These are phyloP conservation scores for Candida gigantensis DNA, from an alignment of 1,139 yeast genomes.

Conservation along the genomic window DNA sequence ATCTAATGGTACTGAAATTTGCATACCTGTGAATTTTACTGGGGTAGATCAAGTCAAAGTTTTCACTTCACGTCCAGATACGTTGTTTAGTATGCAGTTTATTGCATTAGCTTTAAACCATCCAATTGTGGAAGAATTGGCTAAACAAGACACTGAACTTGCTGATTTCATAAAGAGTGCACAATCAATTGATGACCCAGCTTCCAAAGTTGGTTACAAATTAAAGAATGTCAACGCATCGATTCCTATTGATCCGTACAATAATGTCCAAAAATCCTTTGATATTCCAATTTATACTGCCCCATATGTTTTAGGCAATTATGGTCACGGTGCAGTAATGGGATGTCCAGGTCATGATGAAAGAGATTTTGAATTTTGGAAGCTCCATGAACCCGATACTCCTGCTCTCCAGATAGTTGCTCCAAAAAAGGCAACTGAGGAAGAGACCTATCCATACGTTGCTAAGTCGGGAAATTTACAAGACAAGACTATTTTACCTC, in stretches of 20 bases:
- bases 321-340: constrained; percentile 95
- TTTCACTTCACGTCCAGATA: constrained; percentile 90
- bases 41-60: constrained; percentile 40
- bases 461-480: constrained; percentile 56
- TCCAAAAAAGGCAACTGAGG: constrained; percentile 30
- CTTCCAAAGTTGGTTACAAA: constrained; percentile 65
- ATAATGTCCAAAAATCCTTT: constrained; percentile 16
- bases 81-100: constrained; percentile 79
- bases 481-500: constrained; percentile 24
- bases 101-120: constrained; percentile 77
- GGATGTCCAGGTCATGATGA: constrained; percentile 95
- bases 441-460: constrained; percentile 42
- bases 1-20: constrained; percentile 75
- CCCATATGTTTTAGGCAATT: constrained; percentile 80
- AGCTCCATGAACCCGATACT: constrained; percentile 50
- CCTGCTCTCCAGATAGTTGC: constrained; percentile 49
- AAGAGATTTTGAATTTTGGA: constrained; percentile 83
- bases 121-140: constrained; percentile 48
- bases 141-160: constrained; percentile 41
- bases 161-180: constrained; percentile 43
- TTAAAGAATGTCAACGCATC: constrained; percentile 48
- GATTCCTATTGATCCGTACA: constrained; percentile 57
- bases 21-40: constrained; percentile 33
- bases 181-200: constrained; percentile 41
- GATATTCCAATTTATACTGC: constrained; percentile 80